Evolutionary conservation across 257 asterid genomes (phyloP), one percentile per base, ranked within the genome.

Genomic region (Ocimum tenuiflorum): DNA sequence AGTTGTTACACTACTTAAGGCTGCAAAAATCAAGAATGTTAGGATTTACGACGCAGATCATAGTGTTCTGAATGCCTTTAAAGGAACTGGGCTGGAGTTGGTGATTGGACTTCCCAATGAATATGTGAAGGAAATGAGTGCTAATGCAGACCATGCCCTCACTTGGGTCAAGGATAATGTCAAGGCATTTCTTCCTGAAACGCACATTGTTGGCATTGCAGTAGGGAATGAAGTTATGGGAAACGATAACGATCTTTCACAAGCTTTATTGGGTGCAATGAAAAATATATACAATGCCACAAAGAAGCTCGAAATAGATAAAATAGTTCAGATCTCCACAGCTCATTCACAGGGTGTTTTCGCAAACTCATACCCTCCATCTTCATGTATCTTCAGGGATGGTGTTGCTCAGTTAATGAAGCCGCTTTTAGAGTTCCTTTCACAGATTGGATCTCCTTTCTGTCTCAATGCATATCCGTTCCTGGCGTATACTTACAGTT

Each of bases 381-480:
- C 97, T 50, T 82, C 87, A 12, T 83, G 99, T 72, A 76, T 75
- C 6, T 94, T 94, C 79, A 78, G 61, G 38, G 95, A 88, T 1
- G 82, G 80, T 11, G 88, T 83, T 54, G 74, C 81, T 59, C 88
- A 83, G 63, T 74, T 79, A 47, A 90, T 90, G 96, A 94, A 83
- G 67, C 97, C 99, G 7, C 95, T 94, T n/a, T 69, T 94, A 79
- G 89, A 83, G 35, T 88, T 86, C 78, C 85, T 90, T 69, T 74
- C 88, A 1, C 73, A 79, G 35, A 85, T 86, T 3, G 88, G 88
- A 8, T 90, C 99, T 31, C 99, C 99, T 2, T 94, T 94, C 69
- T 90, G 97, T 71, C 72, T 94, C 31, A 90, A 90, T 70, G 97
- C 96, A n/a, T 94, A 90, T 69, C 99, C 99, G 0, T 94, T 94